A percentile compares a stretch with the other conserved stretches of the same genome.
These are phyloP conservation scores for Dioscorea cayenensis DNA, from an alignment of 116 monocot species.

Conservation along the genomic window DNA sequence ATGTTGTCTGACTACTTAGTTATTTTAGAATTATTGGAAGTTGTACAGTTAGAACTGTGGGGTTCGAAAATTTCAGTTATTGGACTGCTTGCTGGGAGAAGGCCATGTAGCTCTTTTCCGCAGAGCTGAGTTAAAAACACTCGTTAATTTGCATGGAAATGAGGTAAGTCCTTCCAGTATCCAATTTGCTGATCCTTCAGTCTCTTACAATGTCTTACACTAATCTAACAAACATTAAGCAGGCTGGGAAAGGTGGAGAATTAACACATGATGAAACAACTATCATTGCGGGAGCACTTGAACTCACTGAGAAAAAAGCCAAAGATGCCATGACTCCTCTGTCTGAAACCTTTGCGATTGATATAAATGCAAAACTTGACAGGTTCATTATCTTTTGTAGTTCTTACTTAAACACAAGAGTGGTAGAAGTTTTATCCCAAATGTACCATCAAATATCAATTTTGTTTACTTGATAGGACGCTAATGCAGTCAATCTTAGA, in stretches of 20 bases:
- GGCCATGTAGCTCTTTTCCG: conserved; percentile 84
- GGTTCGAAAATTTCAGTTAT: conserved; percentile 37
- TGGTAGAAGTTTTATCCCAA: too few relatives aligned
- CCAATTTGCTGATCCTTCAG: not conserved
- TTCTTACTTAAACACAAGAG: not conserved
- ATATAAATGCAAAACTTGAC: conserved; percentile 84
- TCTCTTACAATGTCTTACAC: not conserved
- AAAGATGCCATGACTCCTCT: conserved; percentile 93
- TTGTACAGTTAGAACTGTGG: not conserved
- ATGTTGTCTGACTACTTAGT: not conserved
- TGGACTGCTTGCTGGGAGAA: conserved; percentile 75
- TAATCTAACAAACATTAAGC: conserved; percentile 7
- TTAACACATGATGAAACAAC: conserved; percentile 99
- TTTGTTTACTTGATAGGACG: conserved; percentile 30
- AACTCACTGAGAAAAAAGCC: conserved; percentile 70
- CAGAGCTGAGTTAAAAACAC: conserved; percentile 94
- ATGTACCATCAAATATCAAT: not conserved
- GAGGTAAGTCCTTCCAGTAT: conserved; percentile 35
- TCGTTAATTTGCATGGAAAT: conserved; percentile 89
- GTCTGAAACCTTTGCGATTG: conserved; percentile 77
- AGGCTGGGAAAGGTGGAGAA: conserved; percentile 99
- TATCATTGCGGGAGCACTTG: conserved; percentile 96
- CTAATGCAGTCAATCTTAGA: conserved; percentile 75
- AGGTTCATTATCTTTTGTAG: conserved; percentile 15
- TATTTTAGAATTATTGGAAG: not conserved